phyloP scores from a whole-genome alignment of 306 rosid species.

The Malus sieversii region DNA sequence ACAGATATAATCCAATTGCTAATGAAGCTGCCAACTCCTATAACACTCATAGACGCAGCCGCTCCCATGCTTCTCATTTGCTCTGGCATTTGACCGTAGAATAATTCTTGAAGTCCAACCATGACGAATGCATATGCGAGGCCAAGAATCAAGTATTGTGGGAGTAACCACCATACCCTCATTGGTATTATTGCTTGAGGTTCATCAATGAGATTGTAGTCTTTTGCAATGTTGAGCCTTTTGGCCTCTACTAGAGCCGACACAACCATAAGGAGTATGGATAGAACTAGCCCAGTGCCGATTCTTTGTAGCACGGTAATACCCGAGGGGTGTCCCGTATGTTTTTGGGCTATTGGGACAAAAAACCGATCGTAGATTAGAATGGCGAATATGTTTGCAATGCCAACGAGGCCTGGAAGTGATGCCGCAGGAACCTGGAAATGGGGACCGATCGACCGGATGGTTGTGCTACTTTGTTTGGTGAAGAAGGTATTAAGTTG shows the following conservation, averaged over 20 bases:
- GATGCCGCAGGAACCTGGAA: constrained; percentile 63
- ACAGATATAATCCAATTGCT: constrained; percentile 32
- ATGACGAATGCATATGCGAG: constrained; percentile 43
- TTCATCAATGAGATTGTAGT: constrained; percentile 31
- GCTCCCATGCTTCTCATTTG: constrained; percentile 67
- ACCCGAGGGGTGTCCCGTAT: constrained; percentile 44
- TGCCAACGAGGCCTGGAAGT: constrained; percentile 48
- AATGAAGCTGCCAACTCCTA: constrained; percentile 50
- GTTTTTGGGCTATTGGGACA: constrained; percentile 32
- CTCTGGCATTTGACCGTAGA: constrained; percentile 68
- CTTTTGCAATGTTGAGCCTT: constrained; percentile 41
- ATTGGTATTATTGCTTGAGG: constrained; percentile 48
- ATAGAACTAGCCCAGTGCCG: constrained; percentile 52
- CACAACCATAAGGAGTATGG: constrained; percentile 53
- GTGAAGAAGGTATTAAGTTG: constrained; percentile 53
- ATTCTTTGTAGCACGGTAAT: constrained; percentile 64
- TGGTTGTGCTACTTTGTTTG: constrained; percentile 60
- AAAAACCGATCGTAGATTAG: constrained; percentile 53
- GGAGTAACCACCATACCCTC: constrained; percentile 70
- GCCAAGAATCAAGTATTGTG: constrained; percentile 53
- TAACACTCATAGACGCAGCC: constrained; percentile 52
- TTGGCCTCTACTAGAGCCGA: constrained; percentile 49
- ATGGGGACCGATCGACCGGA: constrained; percentile 43
- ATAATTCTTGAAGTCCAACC: constrained; percentile 57
- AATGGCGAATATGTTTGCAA: constrained; percentile 32